Conservation (phyloP, 345 rosid species). For the Eucalyptus guilfoylei region DNA sequence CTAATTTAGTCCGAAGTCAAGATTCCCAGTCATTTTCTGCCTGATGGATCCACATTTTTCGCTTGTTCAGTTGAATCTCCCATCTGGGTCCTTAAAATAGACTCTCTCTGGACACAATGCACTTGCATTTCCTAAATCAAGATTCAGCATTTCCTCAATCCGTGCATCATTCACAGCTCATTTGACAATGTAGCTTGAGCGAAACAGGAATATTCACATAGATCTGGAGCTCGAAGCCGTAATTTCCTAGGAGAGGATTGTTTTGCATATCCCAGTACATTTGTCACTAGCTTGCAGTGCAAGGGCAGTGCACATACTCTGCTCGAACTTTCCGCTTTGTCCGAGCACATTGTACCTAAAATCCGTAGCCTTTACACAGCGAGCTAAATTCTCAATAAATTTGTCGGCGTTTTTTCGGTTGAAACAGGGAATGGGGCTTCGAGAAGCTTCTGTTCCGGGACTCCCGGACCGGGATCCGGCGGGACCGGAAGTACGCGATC, state of each 20-base stretch:
- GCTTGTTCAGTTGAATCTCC: not conserved
- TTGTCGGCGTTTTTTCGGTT: not conserved
- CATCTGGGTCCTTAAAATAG: not conserved
- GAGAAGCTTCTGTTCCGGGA: conserved; percentile 78
- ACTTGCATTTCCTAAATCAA: not conserved
- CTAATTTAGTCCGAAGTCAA: not conserved
- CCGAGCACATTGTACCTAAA: not conserved
- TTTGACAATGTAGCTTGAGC: not conserved
- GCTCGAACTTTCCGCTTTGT: not conserved
- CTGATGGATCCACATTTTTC: not conserved
- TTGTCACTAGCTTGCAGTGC: not conserved
- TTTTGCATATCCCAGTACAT: not conserved
- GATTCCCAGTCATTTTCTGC: not conserved
- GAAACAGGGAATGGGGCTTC: conserved; percentile 80
- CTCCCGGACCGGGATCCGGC: conserved; percentile 49
- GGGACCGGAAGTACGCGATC: conserved; percentile 82
- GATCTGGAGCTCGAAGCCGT: not conserved
- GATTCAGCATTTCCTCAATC: not conserved
- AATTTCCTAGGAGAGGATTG: not conserved
- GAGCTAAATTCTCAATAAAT: not conserved
- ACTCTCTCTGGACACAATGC: not conserved
- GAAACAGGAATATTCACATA: not conserved
- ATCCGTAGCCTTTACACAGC: not conserved
- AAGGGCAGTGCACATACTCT: not conserved
- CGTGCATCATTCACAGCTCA: not conserved